Base-by-base conservation (phyloP, 1,284 basidiomycete species). In the Coriolopsis trogii region DNA sequence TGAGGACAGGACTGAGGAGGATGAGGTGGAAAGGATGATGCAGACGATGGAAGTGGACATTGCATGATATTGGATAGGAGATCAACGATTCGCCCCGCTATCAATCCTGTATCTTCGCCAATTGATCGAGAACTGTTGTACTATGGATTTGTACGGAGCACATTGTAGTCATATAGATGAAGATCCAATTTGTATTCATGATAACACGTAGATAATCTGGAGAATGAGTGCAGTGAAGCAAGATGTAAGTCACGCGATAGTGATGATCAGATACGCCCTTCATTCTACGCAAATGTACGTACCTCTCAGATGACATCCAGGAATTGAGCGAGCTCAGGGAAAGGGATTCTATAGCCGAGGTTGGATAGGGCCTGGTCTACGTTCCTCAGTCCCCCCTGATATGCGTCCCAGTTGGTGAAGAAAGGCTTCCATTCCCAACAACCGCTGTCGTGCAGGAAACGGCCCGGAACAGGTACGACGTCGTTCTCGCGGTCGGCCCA, bases 11-110 rank as follows among this genome's bases (percentile, higher is more conserved):
- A 31, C 18, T 13, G 56, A 57, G n/a, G 56, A 54, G 29, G 15
- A 20, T 12, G 52, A 58, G 26, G 56, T 58, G 2, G 52, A 54
- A 21, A 26, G 37, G 33, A 51, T 58, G 51, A 58, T 58, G 51
- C 41, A 46, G 18, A 36, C 41, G 45, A 47, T 47, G 44, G 25
- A 46, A 7, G 31, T 36, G 15, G 42, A 37, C 34, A 10, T 4
- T 7, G 20, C 16, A 26, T 4, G 23, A 6, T 8, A 12, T 9
- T 15, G 30, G 30, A 8, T 30, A 9, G 15, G 7, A 29, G 9
- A 20, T 10, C 24, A 3, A 15, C 13, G 21, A 4, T 26, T 16
- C 18, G 16, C 7, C 20, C 15, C 25, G 8, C 29, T 41, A 25
- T 46, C 20, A 39, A 30, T 34, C 13, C 18, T 46, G 45, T 46